Percentiles rank a stretch among this genome's conserved stretches.
These are phyloP conservation scores for Chalciporus sp. DNA, from an alignment of 1,284 basidiomycete species.

Conservation along the genomic window DNA sequence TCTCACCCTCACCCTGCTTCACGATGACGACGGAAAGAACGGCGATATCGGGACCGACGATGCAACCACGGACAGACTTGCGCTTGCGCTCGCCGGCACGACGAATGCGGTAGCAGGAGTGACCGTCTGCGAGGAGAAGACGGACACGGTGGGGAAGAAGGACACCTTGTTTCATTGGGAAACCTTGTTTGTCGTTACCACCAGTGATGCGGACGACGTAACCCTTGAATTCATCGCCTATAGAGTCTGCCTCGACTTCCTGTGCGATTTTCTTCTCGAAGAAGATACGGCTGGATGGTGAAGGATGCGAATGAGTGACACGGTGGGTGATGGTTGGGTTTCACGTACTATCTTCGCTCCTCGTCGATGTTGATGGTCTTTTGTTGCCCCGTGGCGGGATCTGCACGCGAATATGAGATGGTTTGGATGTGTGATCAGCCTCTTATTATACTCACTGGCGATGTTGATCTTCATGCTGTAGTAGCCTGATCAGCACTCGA, in stretches of 20 bases:
- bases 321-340: background rate
- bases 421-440: background rate
- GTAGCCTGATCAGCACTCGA: slow-evolving; percentile 11
- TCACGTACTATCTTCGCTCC: slow-evolving; percentile 81
- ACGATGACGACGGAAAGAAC: slow-evolving; percentile 94
- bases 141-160: slow-evolving; percentile 93
- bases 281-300: slow-evolving; percentile 78
- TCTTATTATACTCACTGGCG: slow-evolving; percentile 67
- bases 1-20: slow-evolving; percentile 94
- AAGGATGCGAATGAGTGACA: slow-evolving; percentile 2
- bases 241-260: slow-evolving; percentile 88
- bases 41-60: slow-evolving; percentile 95
- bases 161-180: slow-evolving; percentile 99
- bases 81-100: slow-evolving; percentile 96
- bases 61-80: slow-evolving; percentile 98
- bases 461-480: slow-evolving; percentile 95
- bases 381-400: slow-evolving; percentile 96
- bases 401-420: slow-evolving; percentile 41
- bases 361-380: slow-evolving; percentile 95
- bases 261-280: slow-evolving; percentile 97
- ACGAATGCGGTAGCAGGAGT: slow-evolving; percentile 96
- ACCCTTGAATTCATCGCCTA: slow-evolving; percentile 97
- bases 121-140: slow-evolving; percentile 92
- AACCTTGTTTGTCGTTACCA: slow-evolving; percentile 95
- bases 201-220: slow-evolving; percentile 98